Conservation (phyloP, 345 rosid species). For the Brassica cretica region DNA sequence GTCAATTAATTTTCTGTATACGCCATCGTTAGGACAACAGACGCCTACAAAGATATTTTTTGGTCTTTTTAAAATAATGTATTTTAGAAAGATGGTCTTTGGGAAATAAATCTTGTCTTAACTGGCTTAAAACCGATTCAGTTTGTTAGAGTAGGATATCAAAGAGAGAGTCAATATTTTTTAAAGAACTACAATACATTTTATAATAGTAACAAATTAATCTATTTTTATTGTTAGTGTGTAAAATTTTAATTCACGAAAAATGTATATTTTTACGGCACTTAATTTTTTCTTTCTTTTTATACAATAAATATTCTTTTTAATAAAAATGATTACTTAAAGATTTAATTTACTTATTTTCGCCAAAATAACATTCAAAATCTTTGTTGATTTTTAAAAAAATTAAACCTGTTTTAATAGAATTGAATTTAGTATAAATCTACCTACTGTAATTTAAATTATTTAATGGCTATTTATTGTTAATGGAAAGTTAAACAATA, state of each 20-base stretch:
- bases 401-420: too few relatives aligned
- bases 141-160: not conserved
- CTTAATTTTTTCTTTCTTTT: not conserved
- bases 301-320: too few relatives aligned
- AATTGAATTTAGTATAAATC: too few relatives aligned
- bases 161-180: too few relatives aligned
- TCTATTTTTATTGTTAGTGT: not conserved
- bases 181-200: too few relatives aligned
- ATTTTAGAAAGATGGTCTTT: not conserved
- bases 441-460: too few relatives aligned
- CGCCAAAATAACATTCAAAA: too few relatives aligned
- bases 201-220: too few relatives aligned
- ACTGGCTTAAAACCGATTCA: not conserved
- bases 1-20: slow-evolving; percentile 4
- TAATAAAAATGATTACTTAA: not conserved
- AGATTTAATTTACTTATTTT: too few relatives aligned
- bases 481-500: too few relatives aligned
- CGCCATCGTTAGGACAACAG: slow-evolving; percentile 22
- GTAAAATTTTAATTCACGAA: not conserved
- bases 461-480: too few relatives aligned
- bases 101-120: not conserved
- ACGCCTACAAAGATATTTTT: not conserved
- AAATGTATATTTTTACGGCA: not conserved
- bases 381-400: too few relatives aligned
- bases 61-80: not conserved